Evolutionary conservation across 2,329 filamentous ascomycete genomes (phyloP).

Genomic region (Chrysosporium queenslandicum): DNA sequence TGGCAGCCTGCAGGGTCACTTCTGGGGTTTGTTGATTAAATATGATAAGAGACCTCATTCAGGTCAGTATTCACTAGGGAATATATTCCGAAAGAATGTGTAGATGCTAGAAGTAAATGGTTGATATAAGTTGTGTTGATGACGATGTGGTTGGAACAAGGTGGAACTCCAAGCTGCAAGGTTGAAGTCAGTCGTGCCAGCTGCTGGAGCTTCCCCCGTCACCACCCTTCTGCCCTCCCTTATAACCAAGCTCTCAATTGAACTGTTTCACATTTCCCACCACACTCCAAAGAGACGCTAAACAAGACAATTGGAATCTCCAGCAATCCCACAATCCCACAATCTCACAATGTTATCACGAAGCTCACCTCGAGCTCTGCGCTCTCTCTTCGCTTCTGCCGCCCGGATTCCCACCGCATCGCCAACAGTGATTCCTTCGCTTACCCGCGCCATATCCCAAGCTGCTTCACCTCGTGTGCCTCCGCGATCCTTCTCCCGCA

Average conservation of each 20-base stretch:
- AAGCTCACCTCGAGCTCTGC: constrained; percentile 35
- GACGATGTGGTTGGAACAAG: no score
- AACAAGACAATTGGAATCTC: neutral
- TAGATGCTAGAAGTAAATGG: neutral
- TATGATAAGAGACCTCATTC: no score
- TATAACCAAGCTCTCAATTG: no score
- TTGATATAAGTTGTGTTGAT: no score
- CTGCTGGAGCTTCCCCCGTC: no score
- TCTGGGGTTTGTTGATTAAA: neutral
- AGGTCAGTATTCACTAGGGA: no score
- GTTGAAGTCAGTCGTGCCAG: neutral
- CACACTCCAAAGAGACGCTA: neutral
- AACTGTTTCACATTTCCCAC: neutral
- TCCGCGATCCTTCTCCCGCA: constrained; percentile 14
- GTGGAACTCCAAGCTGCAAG: no score
- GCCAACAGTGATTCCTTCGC: constrained; percentile 12
- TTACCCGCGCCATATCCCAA: constrained; percentile 3
- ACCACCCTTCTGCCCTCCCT: no score
- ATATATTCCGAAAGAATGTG: no score
- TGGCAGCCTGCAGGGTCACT: neutral
- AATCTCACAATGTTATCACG: constrained; percentile 33
- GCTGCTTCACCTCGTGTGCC: neutral
- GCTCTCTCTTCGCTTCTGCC: constrained; percentile 23
- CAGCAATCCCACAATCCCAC: neutral
- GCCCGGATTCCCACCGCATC: constrained; percentile 15